Evolutionary conservation across 1,284 basidiomycete species (phyloP), one percentile per base, ranked within the genome.

Genomic region (Boletus semigastroideus): DNA sequence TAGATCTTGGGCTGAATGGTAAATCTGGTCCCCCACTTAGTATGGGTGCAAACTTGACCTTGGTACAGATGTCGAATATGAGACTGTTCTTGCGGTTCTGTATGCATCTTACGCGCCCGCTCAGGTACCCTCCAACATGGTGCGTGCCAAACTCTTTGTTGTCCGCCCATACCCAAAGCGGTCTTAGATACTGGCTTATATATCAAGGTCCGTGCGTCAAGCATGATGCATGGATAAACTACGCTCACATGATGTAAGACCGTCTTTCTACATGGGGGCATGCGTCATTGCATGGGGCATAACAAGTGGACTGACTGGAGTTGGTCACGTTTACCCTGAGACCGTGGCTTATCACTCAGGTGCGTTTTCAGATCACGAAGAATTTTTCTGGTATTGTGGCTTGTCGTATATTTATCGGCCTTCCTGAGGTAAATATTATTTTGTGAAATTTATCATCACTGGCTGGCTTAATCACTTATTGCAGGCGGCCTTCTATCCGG

Each of bases 41-140:
- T 27, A 16, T 19, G 25, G 14, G 27, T 43, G 17, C 27, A 17
- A 11, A 31, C 25, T 27, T 53, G 38, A 36, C 46, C 22, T 31
- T 33, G 28, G n/a, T 34, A 14, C 51, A 85, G 84, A 81, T 56
- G 70, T 83, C 14, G 77, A 84, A 59, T 86, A 86, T 60, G 74
- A 75, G 13, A 79, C 78, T 0, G 71, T 83, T 9, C 71, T 86
- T 13, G 83, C 82, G 0, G 74, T 84, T 42, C 72, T 85, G 22
- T 86, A 79, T 55, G 82, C 72, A 3, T 80, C 82, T 0, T 84
- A 85, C 53, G 78, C 78, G 39, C 82, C 83, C 1, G 77, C 78
- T 9, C 82, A 86, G 61, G 77, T 86, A 40, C 84, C 83, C 4
- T 84, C 82, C 0, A 86, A 86, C 51, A 85, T 87, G 79, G 82